phyloP scores from a whole-genome alignment of 495 filamentous ascomycete species.

The Penicillium argentinense region DNA sequence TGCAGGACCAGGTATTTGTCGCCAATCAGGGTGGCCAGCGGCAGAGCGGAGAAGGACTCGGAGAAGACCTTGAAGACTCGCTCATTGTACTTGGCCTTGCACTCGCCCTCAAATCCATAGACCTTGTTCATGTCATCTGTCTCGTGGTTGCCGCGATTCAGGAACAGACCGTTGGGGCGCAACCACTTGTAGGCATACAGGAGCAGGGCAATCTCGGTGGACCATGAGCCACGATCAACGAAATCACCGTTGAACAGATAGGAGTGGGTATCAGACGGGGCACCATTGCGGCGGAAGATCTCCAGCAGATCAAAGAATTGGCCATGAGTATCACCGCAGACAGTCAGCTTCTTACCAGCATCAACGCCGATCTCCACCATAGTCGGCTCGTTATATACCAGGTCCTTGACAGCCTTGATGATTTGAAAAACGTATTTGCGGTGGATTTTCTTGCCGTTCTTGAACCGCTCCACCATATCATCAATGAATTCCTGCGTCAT shows the following conservation, averaged over 20 bases:
- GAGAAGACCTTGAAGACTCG: constrained; percentile 96
- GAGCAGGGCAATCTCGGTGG: constrained; percentile 89
- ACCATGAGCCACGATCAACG: constrained; percentile 97
- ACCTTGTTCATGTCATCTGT: constrained; percentile 99
- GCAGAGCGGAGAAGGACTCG: constrained; percentile 94
- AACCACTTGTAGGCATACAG: constrained; percentile 98
- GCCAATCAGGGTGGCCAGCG: constrained; percentile 89
- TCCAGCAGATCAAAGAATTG: constrained; percentile 98
- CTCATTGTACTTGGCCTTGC: constrained; percentile 96
- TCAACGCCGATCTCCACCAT: constrained; percentile 93
- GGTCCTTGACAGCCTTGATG: constrained; percentile 79
- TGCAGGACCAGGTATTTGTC: constrained; percentile 91
- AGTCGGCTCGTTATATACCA: constrained; percentile 89
- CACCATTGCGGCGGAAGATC: constrained; percentile 89
- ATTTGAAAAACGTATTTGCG: constrained; percentile 98
- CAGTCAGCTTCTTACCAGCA: constrained; percentile 75
- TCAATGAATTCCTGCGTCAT: constrained; percentile 97
- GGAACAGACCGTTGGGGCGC: constrained; percentile 81
- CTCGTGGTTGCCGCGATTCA: constrained; percentile 98
- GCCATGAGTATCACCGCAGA: constrained; percentile 98
- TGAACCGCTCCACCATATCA: constrained; percentile 95
- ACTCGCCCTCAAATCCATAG: constrained; percentile 98
- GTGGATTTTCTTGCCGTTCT: constrained; percentile 90
- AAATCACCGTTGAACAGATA: constrained; percentile 99
- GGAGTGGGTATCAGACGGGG: constrained; percentile 76